phyloP scores from a whole-genome alignment of 352 stramenopile species.

The Phytophthora rubi region DNA sequence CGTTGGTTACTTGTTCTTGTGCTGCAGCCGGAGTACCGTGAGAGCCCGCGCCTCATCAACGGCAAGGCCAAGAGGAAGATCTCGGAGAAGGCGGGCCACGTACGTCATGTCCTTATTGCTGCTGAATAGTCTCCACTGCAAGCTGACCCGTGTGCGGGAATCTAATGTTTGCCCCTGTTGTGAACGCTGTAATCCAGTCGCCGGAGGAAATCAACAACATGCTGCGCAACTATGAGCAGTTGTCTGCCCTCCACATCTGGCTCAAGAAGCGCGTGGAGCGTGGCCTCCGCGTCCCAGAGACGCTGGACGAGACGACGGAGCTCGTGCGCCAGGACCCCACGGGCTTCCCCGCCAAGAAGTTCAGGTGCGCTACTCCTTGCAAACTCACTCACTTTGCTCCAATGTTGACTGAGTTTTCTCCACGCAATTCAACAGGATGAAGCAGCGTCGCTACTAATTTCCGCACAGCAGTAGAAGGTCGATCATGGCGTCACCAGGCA shows the following conservation, averaged over 20 bases:
- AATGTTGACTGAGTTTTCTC: constrained; percentile 9
- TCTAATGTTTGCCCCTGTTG: constrained; percentile 2
- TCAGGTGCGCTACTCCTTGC: constrained; percentile 51
- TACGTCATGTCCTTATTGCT: constrained; percentile 38
- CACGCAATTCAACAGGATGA: constrained; percentile 46
- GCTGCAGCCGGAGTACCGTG: constrained; percentile 62
- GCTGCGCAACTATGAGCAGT: constrained; percentile 85
- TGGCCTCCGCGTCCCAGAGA: constrained; percentile 72
- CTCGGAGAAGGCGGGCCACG: constrained; percentile 80
- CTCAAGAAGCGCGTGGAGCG: constrained; percentile 84
- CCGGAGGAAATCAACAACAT: constrained; percentile 89
- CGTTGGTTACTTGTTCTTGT: neutral
- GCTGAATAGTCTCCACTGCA: neutral
- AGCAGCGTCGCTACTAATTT: constrained; percentile 72
- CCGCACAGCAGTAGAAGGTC: constrained; percentile 15
- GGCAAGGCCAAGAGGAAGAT: constrained; percentile 88
- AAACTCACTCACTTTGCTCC: neutral
- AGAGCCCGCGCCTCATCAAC: constrained; percentile 81
- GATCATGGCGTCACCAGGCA: constrained; percentile 3
- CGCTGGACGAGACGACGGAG: constrained; percentile 80
- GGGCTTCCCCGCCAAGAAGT: constrained; percentile 86
- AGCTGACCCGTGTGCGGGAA: neutral
- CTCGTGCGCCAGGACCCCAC: constrained; percentile 84
- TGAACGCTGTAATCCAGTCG: constrained; percentile 38
- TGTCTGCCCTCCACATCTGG: constrained; percentile 77